Evolutionary conservation across 352 stramenopile species (phyloP), one percentile per base, ranked within the genome.

Genomic region (Blastocystis sp.): DNA sequence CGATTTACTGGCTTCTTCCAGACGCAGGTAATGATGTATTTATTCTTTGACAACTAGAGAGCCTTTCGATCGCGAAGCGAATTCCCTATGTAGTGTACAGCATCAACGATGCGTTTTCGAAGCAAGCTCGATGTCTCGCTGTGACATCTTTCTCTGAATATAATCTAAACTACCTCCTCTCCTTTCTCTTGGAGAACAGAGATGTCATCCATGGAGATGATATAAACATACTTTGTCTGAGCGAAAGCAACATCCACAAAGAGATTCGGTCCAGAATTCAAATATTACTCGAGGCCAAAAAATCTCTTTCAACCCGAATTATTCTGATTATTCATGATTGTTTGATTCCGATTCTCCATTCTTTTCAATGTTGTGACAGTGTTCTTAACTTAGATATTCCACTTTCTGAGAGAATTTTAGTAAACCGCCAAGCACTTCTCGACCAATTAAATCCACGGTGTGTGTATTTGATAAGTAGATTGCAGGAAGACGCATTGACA

Each of bases 311-410:
- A 11, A 20, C 41, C 1, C 64, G 43, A 45, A 45, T 56, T n/a
- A 26, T 80, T 64, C 45, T 80, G n/a, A n/a, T 80, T 62, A 7
- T 80, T n/a, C 43, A 80, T 41, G 70, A 80, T 20, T 64, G 50
- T 62, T 63, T 50, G 39, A 34, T 80, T 20, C 70, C 70, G 2
- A n/a, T 63, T 41, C 20, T 80, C 41, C 18, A 34, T 26, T 26
- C 20, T 5, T 55, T 39, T 9, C 37, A 20, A 18, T 37, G 23
- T 4, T 37, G 20, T 4, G 6, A 80, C 8, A 41, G 26, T 2
- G 15, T 80, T 7, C 18, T 80, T 20, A 41, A 80, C 7, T 23
- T 80, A 26, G 70, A 80, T 39, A 41, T 80, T 64, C 70, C 70
- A 26, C 70, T 80, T 37, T 62, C 70, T 8, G 50, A 80, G 39